These are phyloP conservation scores for Trichophyton equinum DNA, from an alignment of 2,329 filamentous ascomycete genomes.

Conservation along the genomic window DNA sequence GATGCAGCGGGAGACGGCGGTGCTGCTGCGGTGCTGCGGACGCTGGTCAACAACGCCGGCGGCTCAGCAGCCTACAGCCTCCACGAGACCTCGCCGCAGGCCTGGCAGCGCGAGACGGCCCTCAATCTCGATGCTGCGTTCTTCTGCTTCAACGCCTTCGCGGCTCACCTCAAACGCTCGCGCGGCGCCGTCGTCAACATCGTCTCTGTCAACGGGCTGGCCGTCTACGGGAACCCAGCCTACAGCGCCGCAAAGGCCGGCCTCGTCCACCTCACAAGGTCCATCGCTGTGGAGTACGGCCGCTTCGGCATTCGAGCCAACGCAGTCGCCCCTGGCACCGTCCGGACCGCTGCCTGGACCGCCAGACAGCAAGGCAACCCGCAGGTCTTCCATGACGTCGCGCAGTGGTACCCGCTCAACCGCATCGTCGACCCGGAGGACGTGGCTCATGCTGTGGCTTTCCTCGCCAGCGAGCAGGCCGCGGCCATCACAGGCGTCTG, in stretches of 20 bases:
- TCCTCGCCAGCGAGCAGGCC: conserved; percentile 16
- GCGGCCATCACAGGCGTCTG: conserved; percentile 18
- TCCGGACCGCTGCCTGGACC: conserved; percentile 14
- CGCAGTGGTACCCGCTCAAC: conserved; percentile 17
- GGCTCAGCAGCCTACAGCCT: conserved; percentile 16
- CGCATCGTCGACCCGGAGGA: conserved; percentile 16
- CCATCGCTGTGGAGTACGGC: conserved; percentile 23
- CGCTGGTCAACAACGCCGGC: conserved; percentile 21
- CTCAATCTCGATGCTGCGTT: conserved; percentile 17
- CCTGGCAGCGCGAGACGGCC: conserved; percentile 14
- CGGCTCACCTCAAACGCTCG: conserved; percentile 12
- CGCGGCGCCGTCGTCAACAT: conserved; percentile 15
- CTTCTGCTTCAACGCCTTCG: conserved; percentile 15
- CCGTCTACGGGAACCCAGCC: conserved; percentile 16
- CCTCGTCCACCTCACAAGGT: conserved; percentile 29
- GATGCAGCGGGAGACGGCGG: neutral
- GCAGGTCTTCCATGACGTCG: conserved; percentile 13
- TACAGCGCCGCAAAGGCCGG: conserved; percentile 32
- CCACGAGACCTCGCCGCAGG: conserved; percentile 13
- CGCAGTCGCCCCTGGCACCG: conserved; percentile 22
- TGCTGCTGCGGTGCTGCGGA: conserved; percentile 9
- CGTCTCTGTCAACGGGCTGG: conserved; percentile 16
- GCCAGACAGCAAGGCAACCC: conserved; percentile 10
- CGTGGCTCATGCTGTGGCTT: conserved; percentile 19
- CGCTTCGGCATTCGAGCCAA: conserved; percentile 31